These are phyloP conservation scores for Colletotrichum eleusines DNA, from an alignment of 2,329 filamentous ascomycete species.

Conservation along the genomic window DNA sequence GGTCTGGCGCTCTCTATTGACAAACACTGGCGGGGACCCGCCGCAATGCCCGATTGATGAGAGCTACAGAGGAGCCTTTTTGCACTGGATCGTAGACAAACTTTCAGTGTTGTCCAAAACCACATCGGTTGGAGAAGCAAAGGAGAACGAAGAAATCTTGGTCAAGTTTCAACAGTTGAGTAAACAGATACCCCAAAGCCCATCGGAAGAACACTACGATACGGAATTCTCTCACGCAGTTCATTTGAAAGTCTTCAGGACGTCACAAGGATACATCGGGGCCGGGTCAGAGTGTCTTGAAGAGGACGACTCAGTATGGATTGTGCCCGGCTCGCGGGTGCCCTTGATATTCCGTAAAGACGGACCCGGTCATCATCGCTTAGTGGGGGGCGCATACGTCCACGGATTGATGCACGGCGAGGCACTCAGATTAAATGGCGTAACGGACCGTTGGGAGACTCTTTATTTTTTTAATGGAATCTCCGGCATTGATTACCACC, in stretches of 20 bases:
- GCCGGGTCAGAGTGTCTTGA: neutral
- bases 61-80: neutral
- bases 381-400: neutral
- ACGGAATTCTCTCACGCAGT: neutral
- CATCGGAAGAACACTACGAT: neutral
- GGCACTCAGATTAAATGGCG: neutral
- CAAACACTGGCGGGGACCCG: neutral
- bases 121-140: neutral
- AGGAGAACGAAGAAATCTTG: neutral
- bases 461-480: neutral
- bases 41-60: neutral
- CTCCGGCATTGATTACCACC: no score
- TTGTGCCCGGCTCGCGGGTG: constrained; percentile 10
- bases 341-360: constrained; percentile 2
- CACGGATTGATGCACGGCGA: constrained; percentile 2
- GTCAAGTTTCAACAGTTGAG: neutral
- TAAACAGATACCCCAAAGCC: neutral
- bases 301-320: neutral
- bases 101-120: neutral
- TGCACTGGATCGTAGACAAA: neutral
- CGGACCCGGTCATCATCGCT: neutral
- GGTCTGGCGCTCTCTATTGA: constrained; percentile 9
- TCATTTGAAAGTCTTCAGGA: neutral
- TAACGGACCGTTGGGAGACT: neutral
- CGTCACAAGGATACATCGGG: neutral